Evolutionary conservation across 2,329 filamentous ascomycete species (phyloP).

Genomic region (Fusarium phyllophilum): DNA sequence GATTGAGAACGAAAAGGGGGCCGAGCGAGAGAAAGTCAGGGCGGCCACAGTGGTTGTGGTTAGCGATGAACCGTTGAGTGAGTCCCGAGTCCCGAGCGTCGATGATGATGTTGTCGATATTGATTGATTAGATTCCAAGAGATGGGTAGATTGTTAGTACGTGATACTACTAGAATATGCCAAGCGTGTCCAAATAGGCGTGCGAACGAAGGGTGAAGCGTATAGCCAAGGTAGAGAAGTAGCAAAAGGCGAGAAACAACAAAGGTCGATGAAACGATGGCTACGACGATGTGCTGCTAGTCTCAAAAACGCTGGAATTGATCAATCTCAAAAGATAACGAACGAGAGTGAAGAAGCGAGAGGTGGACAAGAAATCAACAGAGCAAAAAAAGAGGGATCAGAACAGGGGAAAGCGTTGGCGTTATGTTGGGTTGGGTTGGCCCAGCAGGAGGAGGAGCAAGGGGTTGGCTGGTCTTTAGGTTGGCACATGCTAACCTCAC

Average conservation of each 20-base stretch:
- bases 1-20: not conserved
- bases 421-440: slow-evolving; percentile 35
- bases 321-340: slow-evolving; percentile 15
- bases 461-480: slow-evolving; percentile 12
- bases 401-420: slow-evolving; percentile 35
- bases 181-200: slow-evolving; percentile 15
- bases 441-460: slow-evolving; percentile 30
- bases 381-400: slow-evolving; percentile 23
- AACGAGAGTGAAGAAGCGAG: slow-evolving; percentile 23
- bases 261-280: slow-evolving; percentile 14
- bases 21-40: not conserved
- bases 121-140: slow-evolving; percentile 7
- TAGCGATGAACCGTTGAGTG: not conserved
- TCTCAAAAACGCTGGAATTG: slow-evolving; percentile 13
- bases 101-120: not conserved
- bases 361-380: slow-evolving; percentile 24
- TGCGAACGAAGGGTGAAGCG: slow-evolving; percentile 12
- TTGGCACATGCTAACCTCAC: slow-evolving; percentile 8
- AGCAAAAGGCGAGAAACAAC: slow-evolving; percentile 29
- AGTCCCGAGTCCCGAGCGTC: not conserved
- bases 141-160: not conserved
- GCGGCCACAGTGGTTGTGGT: not conserved
- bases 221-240: slow-evolving; percentile 29
- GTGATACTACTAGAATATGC: slow-evolving; percentile 5
- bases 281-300: slow-evolving; percentile 9